Base-by-base conservation (phyloP, 805 yeast genomes). In the Cyberlindnera japonica region DNA sequence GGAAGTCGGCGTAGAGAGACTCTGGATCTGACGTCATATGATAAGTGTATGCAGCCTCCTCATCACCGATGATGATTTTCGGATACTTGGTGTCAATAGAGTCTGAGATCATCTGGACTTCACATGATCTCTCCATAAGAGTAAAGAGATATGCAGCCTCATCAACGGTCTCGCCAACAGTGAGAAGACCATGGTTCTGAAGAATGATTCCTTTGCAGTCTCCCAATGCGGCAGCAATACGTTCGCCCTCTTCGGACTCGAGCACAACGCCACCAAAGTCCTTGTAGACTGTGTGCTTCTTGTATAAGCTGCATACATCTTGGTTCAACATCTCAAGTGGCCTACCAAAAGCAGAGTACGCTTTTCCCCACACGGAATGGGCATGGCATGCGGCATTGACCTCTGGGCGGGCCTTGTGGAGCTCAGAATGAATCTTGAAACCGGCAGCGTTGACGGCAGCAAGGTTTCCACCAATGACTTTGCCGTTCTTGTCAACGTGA, bases 231-330 rank as follows among this genome's bases (percentile, higher is more conserved):
- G 62, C 59, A 6, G 89, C 88, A 40, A 83, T 71, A 33, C 69
- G 71, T 33, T 59, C 53, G 21, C 89, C 89, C 58, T 83, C 90
- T 37, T 71, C 75, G 17, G 63, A 67, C 50, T 80, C 84, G 20
- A 83, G 51, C 0, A 88, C 95, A 41, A 85, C 85, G 28, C 95
- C 95, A 22, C 93, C 93, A 59, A 83, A 84, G 55, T 77, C 75
- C 15, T 54, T 44, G 61, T 82, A 83, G 4, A 85, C 89, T 1
- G 79, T 61, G 47, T 83, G 93, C 35, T 67, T 64, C 25, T 79
- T 74, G 68, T 81, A 80, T 51, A 86, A 76, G 10, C 69, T 64
- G 58, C 90, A 83, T 4, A 68, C 82, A 51, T 86, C 95, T 65
- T 85, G 95, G 63, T 79, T 83, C 45, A 85, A 54, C 93, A 85